A percentile compares a stretch with the other conserved stretches of the same genome.
Evolutionary conservation across 2,329 filamentous ascomycete genomes (phyloP).

Genomic region (Apiospora saccharicola): DNA sequence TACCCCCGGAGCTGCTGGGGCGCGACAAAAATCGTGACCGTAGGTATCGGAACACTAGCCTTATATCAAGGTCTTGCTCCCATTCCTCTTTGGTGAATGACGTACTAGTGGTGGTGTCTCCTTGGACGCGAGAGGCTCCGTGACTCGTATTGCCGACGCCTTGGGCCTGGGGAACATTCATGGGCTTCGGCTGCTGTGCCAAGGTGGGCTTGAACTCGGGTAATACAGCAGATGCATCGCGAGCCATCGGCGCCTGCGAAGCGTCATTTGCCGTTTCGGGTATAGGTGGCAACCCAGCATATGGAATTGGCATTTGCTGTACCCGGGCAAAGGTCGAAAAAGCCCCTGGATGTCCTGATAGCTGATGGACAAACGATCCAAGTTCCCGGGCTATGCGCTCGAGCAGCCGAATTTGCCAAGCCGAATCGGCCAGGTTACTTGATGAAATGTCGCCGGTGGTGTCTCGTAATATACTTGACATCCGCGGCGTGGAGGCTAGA

Average conservation of each 20-base stretch:
- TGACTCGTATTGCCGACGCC: constrained; percentile 30
- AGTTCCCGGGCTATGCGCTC: constrained; percentile 88
- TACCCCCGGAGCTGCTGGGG: constrained; percentile 50
- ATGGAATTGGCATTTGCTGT: constrained; percentile 72
- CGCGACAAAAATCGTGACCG: constrained; percentile 74
- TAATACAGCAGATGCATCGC: constrained; percentile 61
- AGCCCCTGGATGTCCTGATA: constrained; percentile 86
- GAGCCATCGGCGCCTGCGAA: constrained; percentile 37
- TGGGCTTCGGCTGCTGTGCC: constrained; percentile 44
- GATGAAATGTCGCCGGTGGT: constrained; percentile 37
- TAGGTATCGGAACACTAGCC: constrained; percentile 89
- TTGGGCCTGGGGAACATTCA: constrained; percentile 45
- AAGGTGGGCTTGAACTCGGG: constrained; percentile 60
- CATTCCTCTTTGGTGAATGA: constrained; percentile 79
- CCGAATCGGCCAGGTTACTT: constrained; percentile 48
- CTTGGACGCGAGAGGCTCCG: constrained; percentile 30
- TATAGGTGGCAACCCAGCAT: constrained; percentile 77
- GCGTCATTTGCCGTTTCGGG: constrained; percentile 56
- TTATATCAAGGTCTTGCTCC: constrained; percentile 91
- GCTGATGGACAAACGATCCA: constrained; percentile 80
- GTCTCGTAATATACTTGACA: constrained; percentile 44
- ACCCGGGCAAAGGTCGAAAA: constrained; percentile 82
- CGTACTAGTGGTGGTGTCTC: constrained; percentile 31
- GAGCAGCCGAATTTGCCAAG: constrained; percentile 81
- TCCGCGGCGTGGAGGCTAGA: constrained; percentile 56